Conservation (phyloP, 2,329 filamentous ascomycete genomes). For the Neofusicoccum laricinum region DNA sequence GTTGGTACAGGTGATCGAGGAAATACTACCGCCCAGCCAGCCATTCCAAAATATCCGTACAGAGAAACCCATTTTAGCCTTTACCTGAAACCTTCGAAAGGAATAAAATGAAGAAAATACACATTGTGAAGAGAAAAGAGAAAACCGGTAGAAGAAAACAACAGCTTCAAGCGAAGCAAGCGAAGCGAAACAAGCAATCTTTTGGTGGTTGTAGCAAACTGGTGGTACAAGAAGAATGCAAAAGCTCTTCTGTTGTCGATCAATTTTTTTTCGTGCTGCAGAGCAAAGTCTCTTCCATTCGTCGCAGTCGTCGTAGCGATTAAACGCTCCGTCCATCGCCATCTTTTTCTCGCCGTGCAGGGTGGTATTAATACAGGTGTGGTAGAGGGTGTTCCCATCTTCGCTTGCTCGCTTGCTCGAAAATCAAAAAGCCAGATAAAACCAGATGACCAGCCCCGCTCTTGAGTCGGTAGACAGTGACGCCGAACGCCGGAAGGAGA, state of each 20-base stretch:
- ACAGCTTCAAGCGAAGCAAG: background rate
- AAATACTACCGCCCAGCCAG: too few species aligned
- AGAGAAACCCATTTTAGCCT: too few species aligned
- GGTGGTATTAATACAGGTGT: slow-evolving; percentile 11
- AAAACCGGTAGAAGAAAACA: too few species aligned
- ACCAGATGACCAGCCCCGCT: background rate
- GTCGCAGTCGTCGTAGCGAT: slow-evolving; percentile 4
- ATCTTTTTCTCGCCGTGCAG: background rate
- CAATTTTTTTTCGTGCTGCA: slow-evolving; percentile 1
- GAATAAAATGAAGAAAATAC: too few species aligned
- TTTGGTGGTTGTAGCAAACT: background rate
- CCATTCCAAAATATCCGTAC: too few species aligned
- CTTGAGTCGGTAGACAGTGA: background rate
- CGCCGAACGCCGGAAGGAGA: background rate
- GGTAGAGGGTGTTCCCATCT: background rate
- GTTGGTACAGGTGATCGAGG: too few species aligned
- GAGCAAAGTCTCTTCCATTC: background rate
- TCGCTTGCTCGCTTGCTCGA: slow-evolving; percentile 1
- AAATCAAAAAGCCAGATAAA: background rate
- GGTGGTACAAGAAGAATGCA: background rate
- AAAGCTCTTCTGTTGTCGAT: background rate
- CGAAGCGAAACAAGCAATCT: background rate
- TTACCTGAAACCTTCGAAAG: too few species aligned
- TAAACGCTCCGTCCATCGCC: background rate
- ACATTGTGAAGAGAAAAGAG: too few species aligned